Base-by-base conservation (phyloP, 805 yeast species). In the Komagataella kurtzmanii region DNA sequence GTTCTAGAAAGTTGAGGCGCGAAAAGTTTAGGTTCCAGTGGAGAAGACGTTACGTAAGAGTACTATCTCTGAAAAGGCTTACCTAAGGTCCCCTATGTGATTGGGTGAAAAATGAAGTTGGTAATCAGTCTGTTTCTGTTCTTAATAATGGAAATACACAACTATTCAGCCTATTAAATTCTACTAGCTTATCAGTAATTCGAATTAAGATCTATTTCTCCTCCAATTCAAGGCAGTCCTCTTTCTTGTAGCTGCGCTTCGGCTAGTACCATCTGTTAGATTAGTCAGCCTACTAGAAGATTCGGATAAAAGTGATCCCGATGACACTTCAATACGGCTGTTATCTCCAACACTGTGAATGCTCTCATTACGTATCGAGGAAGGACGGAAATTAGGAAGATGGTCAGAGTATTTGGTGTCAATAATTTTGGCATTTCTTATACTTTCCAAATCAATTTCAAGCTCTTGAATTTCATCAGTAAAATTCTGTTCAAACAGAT, bases 401-500 rank as follows among this genome's bases (percentile, higher is more conserved):
- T 43, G 19, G 21, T 24, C 44, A 19, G 45, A 49, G n/a, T 18
- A 49, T 12, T 40, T 21, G 30, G 23, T 40, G 7, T n/a, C 43
- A 21, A 24, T 36, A 17, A 24, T 40, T 7, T 36, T 40, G 24
- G 44, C 36, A 17, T 24, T 36, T 36, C 46, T 46, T 7, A 46
- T 21, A 21, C 24, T 19, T 10, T 50, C 49, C 23, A 50, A 52
- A 58, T 62, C 58, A 55, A 64, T 61, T 52, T 67, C 63, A 60
- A 76, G 65, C 18, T 57, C 57, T 36, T 60, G 69, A 52, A 89
- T 81, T 57, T 88, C 96, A 6, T 69, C 74, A 24, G 69, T 68
- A 65, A 88, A 88, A 62, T 88, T 86, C 66, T 75, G 75, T 56
- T 72, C 73, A 68, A 77, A 87, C 53, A 88, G 65, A 40, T 74